phyloP scores from a whole-genome alignment of 176 grass and related monocot species.

The Triticum turgidum region DNA sequence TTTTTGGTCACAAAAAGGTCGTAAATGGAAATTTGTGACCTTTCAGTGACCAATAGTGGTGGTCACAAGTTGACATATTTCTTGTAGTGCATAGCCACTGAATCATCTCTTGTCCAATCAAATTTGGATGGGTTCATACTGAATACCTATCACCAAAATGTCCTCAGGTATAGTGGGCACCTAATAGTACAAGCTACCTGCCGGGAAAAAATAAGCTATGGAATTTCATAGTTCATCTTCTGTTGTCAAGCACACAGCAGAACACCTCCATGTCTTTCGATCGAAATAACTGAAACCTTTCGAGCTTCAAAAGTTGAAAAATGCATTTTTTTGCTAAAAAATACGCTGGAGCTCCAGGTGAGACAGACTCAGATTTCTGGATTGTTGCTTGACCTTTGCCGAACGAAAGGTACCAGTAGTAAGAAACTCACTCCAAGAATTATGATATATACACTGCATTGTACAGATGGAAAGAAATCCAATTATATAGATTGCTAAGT shows the following conservation, averaged over 20 bases:
- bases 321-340: neutral
- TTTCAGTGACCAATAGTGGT: no score
- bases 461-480: no score
- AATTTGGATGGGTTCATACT: neutral
- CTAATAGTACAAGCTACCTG: neutral
- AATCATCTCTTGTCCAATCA: neutral
- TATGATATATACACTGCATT: neutral
- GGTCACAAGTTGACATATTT: no score
- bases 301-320: neutral
- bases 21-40: no score
- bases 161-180: neutral
- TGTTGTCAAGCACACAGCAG: neutral
- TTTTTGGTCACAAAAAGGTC: no score
- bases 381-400: neutral
- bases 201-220: neutral
- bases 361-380: neutral
- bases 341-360: neutral
- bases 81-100: neutral
- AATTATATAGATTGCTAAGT: neutral
- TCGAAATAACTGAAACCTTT: neutral
- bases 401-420: neutral
- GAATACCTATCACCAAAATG: neutral
- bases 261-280: neutral
- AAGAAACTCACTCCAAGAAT: neutral
- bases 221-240: neutral